These are phyloP conservation scores for Leishmania arabica DNA, from an alignment of 208 protist genomes.

Conservation along the genomic window DNA sequence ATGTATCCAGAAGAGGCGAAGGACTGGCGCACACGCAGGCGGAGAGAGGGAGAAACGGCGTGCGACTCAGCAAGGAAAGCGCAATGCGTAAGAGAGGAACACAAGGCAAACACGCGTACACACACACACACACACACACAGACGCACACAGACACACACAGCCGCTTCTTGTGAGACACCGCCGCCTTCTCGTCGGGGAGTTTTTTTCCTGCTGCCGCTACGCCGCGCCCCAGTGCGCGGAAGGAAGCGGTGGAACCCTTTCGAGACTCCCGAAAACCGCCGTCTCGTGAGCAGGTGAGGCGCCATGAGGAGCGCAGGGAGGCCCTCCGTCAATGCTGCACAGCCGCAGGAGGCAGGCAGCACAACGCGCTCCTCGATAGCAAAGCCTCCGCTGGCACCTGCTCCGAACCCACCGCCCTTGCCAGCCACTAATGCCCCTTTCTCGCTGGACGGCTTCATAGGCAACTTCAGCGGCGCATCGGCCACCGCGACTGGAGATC, in stretches of 20 bases:
- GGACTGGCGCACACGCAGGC: not conserved
- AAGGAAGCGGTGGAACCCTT: no score
- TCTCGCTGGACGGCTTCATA: slow-evolving; percentile 23
- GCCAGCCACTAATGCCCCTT: slow-evolving; percentile 6
- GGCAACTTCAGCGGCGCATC: slow-evolving; percentile 11
- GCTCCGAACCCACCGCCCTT: not conserved
- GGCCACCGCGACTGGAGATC: not conserved
- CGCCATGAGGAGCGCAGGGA: not conserved
- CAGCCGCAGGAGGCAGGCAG: not conserved
- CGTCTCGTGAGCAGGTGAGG: not conserved
- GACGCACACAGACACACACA: not conserved
- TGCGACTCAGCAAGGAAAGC: not conserved
- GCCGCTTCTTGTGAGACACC: not conserved
- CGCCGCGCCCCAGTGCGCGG: not conserved
- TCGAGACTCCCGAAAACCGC: not conserved
- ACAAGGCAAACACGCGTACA: not conserved
- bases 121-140: not conserved
- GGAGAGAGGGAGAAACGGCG: not conserved
- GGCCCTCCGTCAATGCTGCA: not conserved
- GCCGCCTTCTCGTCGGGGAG: not conserved
- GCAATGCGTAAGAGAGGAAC: not conserved
- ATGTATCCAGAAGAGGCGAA: not conserved
- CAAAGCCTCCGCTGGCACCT: slow-evolving; percentile 6
- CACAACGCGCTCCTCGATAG: not conserved
- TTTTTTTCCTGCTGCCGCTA: not conserved